Evolutionary conservation across 2,329 filamentous ascomycete genomes (phyloP).

Genomic region (Alternaria triticimaculans): DNA sequence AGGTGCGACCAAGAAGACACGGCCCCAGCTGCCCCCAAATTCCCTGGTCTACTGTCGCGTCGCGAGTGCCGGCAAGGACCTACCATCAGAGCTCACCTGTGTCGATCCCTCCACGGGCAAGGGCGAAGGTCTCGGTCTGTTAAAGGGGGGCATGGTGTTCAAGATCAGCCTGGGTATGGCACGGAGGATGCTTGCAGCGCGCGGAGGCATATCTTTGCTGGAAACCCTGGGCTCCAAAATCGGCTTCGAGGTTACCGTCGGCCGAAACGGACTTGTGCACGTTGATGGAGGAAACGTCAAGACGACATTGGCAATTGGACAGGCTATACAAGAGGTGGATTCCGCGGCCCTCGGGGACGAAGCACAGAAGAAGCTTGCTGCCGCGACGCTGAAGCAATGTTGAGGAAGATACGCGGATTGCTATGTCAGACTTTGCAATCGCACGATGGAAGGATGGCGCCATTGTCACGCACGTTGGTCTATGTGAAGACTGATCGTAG

Average conservation of each 20-base stretch:
- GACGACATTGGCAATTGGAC: conserved; percentile 78
- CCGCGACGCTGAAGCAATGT: conserved; percentile 67
- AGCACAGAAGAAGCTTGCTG: conserved; percentile 74
- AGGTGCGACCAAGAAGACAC: conserved; percentile 87
- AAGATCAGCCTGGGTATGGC: conserved; percentile 80
- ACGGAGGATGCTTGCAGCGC: conserved; percentile 72
- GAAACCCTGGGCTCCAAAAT: conserved; percentile 83
- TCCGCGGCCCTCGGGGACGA: conserved; percentile 67
- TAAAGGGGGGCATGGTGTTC: conserved; percentile 87
- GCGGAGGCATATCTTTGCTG: conserved; percentile 71
- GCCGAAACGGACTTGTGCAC: conserved; percentile 92
- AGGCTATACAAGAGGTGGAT: conserved; percentile 80
- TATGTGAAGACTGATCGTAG: neutral
- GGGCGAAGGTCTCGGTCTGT: conserved; percentile 81
- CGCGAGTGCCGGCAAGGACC: conserved; percentile 63
- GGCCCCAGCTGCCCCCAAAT: conserved; percentile 76
- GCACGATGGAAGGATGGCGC: neutral
- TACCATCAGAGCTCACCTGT: conserved; percentile 90
- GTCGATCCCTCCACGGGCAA: conserved; percentile 87
- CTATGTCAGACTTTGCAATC: neutral
- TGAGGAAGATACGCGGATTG: conserved; percentile 17
- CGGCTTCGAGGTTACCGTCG: conserved; percentile 91
- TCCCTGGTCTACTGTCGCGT: conserved; percentile 90
- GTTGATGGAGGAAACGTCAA: conserved; percentile 79
- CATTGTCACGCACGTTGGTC: neutral